These are phyloP conservation scores for Mycena polygramma DNA, from an alignment of 768 basidiomycete species.

Conservation along the genomic window DNA sequence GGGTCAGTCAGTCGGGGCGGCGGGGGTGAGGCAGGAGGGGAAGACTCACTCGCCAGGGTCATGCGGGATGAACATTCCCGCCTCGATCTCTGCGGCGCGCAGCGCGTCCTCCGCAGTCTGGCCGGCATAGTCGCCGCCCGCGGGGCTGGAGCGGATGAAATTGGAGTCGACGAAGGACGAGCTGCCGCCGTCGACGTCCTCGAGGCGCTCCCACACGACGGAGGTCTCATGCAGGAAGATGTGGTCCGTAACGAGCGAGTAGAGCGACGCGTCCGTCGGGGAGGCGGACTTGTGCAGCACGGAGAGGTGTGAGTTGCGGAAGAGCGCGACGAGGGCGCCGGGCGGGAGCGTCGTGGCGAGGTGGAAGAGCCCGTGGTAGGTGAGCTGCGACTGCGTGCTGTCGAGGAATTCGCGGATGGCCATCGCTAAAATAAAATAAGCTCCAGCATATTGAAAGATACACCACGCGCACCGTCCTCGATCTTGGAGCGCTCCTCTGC, in stretches of 20 bases:
- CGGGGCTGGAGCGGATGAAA: constrained; percentile 73
- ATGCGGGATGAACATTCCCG: constrained; percentile 51
- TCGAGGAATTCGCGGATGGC: constrained; percentile 78
- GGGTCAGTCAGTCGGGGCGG: constrained; percentile 12
- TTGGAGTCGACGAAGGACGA: constrained; percentile 84
- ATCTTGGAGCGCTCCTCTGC: constrained; percentile 73
- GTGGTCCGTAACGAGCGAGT: constrained; percentile 88
- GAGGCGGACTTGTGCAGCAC: constrained; percentile 78
- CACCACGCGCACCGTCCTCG: constrained; percentile 68
- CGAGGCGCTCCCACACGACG: constrained; percentile 92
- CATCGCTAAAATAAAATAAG: constrained; percentile 61
- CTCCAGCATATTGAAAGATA: constrained; percentile 11
- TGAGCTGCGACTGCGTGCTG: constrained; percentile 82
- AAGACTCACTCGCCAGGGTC: constrained; percentile 74
- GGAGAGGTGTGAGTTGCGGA: constrained; percentile 91
- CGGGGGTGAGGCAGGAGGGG: neutral
- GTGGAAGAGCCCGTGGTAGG: constrained; percentile 89
- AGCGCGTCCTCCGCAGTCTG: constrained; percentile 74
- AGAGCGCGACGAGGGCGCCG: constrained; percentile 80
- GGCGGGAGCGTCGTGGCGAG: constrained; percentile 74
- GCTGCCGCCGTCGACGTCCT: constrained; percentile 86
- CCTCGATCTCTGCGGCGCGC: constrained; percentile 61
- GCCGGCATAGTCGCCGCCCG: constrained; percentile 86
- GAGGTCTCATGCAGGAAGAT: constrained; percentile 82
- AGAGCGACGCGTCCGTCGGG: constrained; percentile 66